Evolutionary conservation across 305 asterid species (phyloP).

Genomic region (Solanum hybrid): DNA sequence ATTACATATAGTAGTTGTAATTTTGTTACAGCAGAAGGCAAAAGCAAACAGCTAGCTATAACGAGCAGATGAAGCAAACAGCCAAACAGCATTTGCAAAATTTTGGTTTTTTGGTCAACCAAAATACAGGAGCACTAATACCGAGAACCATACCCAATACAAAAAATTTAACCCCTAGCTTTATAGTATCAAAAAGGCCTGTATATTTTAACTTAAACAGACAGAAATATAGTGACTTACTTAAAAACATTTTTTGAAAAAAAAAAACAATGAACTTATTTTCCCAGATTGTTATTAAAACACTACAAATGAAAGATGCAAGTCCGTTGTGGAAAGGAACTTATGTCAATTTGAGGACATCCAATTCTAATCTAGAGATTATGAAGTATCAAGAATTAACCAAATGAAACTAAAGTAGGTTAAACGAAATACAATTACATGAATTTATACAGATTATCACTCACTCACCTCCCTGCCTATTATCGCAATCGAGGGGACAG

Average conservation of each 20-base stretch:
- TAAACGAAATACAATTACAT: neutral
- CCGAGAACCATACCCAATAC: neutral
- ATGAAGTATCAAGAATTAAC: neutral
- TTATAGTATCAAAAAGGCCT: neutral
- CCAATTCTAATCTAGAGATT: neutral
- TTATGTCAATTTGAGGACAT: neutral
- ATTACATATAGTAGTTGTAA: neutral
- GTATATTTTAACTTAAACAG: neutral
- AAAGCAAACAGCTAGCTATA: neutral
- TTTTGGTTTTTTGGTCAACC: neutral
- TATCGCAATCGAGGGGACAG: slow-evolving; percentile 75
- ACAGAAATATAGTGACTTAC: neutral
- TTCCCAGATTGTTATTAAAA: neutral
- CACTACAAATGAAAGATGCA: neutral
- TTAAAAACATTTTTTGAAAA: neutral
- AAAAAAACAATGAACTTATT: neutral
- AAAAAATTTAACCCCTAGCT: neutral
- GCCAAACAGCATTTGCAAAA: neutral
- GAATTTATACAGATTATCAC: neutral
- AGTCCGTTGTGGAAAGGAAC: neutral
- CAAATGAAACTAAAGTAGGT: neutral
- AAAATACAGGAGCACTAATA: neutral
- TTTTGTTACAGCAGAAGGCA: neutral
- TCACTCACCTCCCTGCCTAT: slow-evolving; percentile 95
- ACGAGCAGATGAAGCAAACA: neutral